These are phyloP conservation scores for Leccinum pachyderme DNA, from an alignment of 1,284 basidiomycete species.

Conservation along the genomic window DNA sequence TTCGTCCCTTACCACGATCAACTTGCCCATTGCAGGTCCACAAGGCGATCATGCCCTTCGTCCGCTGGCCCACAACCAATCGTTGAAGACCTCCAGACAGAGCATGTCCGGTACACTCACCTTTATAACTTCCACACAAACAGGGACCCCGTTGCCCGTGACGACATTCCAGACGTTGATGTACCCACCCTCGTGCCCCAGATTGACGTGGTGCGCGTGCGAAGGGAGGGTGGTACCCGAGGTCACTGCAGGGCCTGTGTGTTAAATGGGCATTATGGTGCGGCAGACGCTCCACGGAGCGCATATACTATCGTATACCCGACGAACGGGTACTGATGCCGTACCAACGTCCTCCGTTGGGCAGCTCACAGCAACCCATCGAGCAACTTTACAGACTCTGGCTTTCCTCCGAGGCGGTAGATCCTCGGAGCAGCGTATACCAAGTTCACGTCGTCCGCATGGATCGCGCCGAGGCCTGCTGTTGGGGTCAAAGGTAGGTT, in stretches of 20 bases:
- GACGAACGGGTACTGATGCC: slow-evolving; percentile 64
- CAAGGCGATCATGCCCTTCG: slow-evolving; percentile 73
- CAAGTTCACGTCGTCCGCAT: slow-evolving; percentile 39
- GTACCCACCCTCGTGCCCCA: slow-evolving; percentile 94
- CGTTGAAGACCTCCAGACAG: slow-evolving; percentile 76
- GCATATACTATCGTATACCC: slow-evolving; percentile 71
- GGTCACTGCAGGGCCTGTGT: slow-evolving; percentile 73
- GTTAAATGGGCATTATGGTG: slow-evolving; percentile 54
- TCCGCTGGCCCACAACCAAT: slow-evolving; percentile 83
- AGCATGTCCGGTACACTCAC: slow-evolving; percentile 79
- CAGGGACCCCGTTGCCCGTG: slow-evolving; percentile 48
- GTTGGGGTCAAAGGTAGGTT: slow-evolving; percentile 62
- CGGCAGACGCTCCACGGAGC: slow-evolving; percentile 47
- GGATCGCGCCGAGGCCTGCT: slow-evolving; percentile 33
- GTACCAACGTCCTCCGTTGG: slow-evolving; percentile 45
- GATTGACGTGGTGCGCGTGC: slow-evolving; percentile 65
- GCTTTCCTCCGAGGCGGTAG: slow-evolving; percentile 75
- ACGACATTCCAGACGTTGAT: slow-evolving; percentile 75
- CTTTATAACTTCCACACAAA: slow-evolving; percentile 70
- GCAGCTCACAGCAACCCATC: slow-evolving; percentile 81
- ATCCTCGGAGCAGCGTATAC: slow-evolving; percentile 54
- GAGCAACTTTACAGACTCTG: slow-evolving; percentile 74
- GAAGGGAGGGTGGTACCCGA: slow-evolving; percentile 77
- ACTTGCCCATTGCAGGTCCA: slow-evolving; percentile 65
- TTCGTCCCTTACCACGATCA: slow-evolving; percentile 82